Base-by-base conservation (phyloP, 257 asterid species). In the Haberlea rhodopensis region DNA sequence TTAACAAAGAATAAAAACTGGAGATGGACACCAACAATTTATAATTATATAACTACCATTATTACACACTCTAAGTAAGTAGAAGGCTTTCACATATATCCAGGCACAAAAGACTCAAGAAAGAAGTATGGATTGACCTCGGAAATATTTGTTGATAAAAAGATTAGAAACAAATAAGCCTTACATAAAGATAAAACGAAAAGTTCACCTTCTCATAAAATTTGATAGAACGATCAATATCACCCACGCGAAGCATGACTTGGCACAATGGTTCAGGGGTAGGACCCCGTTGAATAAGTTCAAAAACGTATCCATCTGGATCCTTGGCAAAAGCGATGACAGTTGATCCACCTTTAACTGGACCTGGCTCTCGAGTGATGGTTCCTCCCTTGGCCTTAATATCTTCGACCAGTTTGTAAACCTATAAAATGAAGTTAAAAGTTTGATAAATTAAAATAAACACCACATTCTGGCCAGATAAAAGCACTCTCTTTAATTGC, bases 221-320 rank as follows among this genome's bases (percentile, higher is more conserved):
- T 72, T 85, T 87, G 80, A 89, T 84, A n/a, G 99, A 82, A 43
- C 95, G 97, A 16, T 90, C 99, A 57, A 94, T 95, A 80, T 94
- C 96, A 66, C 99, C 99, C 67, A 94, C 99, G 68, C 99, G 99
- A 76, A 94, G 91, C 99, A 94, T 94, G 69, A 90, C 99, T 82
- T 94, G 99, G 73, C 99, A 94, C 57, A 94, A 95, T 10, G 99
- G 99, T 76, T 90, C 95, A 58, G 96, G 97, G 62, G 97, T 90
- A 18, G 95, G 86, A 32, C 86, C 95, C 11, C 97, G 82, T 70
- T 90, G 95, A 69, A 94, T 86, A 54, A 94, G 79, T 74, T 94
- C 99, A 22, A 90, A 94, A 53, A 86, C 79, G 76, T 94, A 94
- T 66, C 99, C 99, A 81, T 94, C 99, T 8, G 97, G 99, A 79